Evolutionary conservation across 768 basidiomycete species (phyloP).

Genomic region (Rhizopogon vinicolor): DNA sequence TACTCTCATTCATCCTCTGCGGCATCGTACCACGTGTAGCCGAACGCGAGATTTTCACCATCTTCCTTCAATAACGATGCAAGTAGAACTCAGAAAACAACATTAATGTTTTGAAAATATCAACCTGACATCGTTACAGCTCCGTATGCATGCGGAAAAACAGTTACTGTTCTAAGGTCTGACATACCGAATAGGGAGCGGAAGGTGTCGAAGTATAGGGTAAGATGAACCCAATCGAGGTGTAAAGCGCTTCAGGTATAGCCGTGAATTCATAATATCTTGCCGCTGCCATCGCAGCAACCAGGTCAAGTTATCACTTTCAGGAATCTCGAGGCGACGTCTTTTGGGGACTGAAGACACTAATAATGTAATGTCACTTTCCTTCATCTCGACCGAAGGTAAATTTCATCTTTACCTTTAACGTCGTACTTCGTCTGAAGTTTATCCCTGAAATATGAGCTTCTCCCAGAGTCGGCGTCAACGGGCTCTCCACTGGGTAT

Average conservation of each 20-base stretch:
- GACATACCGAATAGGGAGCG: neutral
- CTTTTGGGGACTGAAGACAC: neutral
- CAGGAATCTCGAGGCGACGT: neutral
- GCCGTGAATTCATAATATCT: slow-evolving; percentile 2
- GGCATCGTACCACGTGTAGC: neutral
- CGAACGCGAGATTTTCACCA: neutral
- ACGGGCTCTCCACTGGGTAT: neutral
- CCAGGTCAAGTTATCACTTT: neutral
- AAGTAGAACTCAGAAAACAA: neutral
- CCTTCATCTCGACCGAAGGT: neutral
- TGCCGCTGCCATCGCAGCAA: neutral
- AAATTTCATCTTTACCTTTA: neutral
- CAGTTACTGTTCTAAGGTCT: neutral
- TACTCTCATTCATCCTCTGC: neutral
- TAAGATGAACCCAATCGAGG: neutral
- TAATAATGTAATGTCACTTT: neutral
- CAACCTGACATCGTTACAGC: neutral
- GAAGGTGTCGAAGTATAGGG: neutral
- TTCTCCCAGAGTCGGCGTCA: neutral
- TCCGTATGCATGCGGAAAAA: too few species aligned
- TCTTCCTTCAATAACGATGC: neutral
- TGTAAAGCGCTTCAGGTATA: neutral
- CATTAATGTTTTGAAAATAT: neutral
- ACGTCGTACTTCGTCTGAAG: neutral
- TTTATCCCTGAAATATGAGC: neutral